Conservation (phyloP, 2,329 filamentous ascomycete genomes). For the Pyrenophora teres region DNA sequence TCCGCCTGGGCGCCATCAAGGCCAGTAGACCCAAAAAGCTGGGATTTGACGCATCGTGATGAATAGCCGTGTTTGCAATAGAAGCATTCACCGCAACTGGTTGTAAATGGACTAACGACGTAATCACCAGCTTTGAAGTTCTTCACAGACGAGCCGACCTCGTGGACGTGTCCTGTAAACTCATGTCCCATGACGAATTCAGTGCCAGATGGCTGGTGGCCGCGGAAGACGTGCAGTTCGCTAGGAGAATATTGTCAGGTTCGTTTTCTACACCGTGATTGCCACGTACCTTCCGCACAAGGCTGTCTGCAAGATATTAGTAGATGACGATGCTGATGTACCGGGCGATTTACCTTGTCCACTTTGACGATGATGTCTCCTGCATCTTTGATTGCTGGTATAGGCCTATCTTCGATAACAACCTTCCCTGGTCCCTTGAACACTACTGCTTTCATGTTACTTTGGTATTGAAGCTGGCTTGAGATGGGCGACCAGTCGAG, state of each 20-base stretch:
- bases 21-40: constrained; percentile 70
- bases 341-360: constrained; percentile 54
- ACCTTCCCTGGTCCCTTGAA: constrained; percentile 80
- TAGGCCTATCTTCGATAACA: constrained; percentile 76
- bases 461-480: constrained; percentile 23
- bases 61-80: constrained; percentile 80
- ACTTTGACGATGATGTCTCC: constrained; percentile 84
- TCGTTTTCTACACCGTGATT: not conserved
- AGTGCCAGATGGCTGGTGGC: constrained; percentile 71
- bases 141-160: constrained; percentile 69
- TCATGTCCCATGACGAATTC: constrained; percentile 80
- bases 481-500: not conserved
- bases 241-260: constrained; percentile 50
- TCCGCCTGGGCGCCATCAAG: constrained; percentile 83
- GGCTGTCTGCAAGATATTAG: constrained; percentile 59
- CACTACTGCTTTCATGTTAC: constrained; percentile 81
- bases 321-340: not conserved
- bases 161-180: constrained; percentile 76
- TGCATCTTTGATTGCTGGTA: constrained; percentile 72
- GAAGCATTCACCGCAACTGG: constrained; percentile 68
- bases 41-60: constrained; percentile 72
- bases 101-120: constrained; percentile 81
- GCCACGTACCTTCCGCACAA: constrained; percentile 79
- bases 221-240: constrained; percentile 85
- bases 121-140: constrained; percentile 74